These are phyloP conservation scores for Cercospora sp. DNA, from an alignment of 2,329 filamentous ascomycete genomes.

Conservation along the genomic window DNA sequence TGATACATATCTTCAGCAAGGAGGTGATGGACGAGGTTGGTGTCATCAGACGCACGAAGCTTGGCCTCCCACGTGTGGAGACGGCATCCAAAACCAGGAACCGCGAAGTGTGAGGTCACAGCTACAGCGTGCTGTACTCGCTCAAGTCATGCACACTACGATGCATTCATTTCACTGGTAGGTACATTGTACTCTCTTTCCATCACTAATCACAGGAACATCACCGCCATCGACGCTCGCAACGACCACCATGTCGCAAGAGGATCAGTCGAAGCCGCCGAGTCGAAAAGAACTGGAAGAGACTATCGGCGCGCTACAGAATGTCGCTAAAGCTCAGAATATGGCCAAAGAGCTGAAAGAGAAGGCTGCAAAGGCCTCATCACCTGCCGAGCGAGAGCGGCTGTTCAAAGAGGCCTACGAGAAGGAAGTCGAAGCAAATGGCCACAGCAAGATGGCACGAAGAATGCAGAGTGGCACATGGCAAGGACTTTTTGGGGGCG, in stretches of 20 bases:
- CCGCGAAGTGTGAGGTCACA: not conserved
- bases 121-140: not conserved
- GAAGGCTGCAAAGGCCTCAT: conserved; percentile 25
- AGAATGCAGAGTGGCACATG: conserved; percentile 40
- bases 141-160: not conserved
- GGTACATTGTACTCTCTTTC: not conserved
- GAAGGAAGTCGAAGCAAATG: conserved; percentile 37
- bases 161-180: not conserved
- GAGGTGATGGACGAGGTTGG: not conserved
- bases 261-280: not conserved
- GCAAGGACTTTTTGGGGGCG: conserved; percentile 45
- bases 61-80: not conserved
- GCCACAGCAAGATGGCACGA: conserved; percentile 30
- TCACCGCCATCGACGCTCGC: not conserved
- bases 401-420: conserved; percentile 36
- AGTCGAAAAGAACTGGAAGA: conserved; percentile 27
- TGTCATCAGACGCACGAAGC: not conserved
- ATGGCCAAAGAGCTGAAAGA: conserved; percentile 27
- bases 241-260: not conserved
- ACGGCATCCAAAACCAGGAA: not conserved
- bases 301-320: conserved; percentile 29
- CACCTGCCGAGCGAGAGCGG: conserved; percentile 32
- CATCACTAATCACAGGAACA: not conserved
- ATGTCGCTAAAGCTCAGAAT: conserved; percentile 27
- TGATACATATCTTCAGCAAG: not conserved